Base-by-base conservation (phyloP, 768 basidiomycete species). In the Naganishia onofrii region DNA sequence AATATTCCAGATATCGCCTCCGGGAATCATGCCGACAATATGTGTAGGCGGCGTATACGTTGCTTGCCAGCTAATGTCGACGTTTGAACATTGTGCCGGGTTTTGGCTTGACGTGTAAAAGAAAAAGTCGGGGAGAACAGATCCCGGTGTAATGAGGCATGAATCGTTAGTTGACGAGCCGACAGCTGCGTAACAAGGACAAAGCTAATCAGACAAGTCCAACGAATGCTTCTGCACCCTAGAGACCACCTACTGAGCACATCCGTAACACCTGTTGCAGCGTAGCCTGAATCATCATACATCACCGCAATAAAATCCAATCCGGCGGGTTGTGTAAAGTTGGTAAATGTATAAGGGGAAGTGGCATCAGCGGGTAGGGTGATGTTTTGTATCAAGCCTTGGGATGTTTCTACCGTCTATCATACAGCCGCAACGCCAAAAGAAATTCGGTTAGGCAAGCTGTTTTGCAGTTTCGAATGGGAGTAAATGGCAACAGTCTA, bases 11-110 rank as follows among this genome's bases (percentile, higher is more conserved):
- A 78, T 73, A 17, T 76, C 72, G n/a, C 79, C 79, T 46, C 73
- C 69, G 8, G 79, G 79, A 36, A 80, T 78, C 54, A 80, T 63
- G 9, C 79, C 79, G 73, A 74, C 76, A 6, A 80, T 68, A 31
- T 71, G 34, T 21, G 79, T 73, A 1, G 79, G 79, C n/a, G 71
- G 64, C 3, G 78, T 76, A 32, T 71, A 77, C 28, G 74, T 78
- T 53, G 67, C 36, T n/a, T 72, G 48, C 78, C 78, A 79, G 7
- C 70, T 68, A 56, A 80, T 63, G 23, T 68, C 29, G 70, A 76
- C 64, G 57, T 66, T 57, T 2, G 54, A 44, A 53, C 79, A 80
- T 69, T 77, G 74, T 2, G 71, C 46, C 13, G 78, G 78, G 28
- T 72, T 74, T n/a, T 70, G 48, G 32, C 74, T 55, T 17, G 70